Evolutionary conservation across 176 grass and related monocot species (phyloP).

Genomic region (Poa pratensis): DNA sequence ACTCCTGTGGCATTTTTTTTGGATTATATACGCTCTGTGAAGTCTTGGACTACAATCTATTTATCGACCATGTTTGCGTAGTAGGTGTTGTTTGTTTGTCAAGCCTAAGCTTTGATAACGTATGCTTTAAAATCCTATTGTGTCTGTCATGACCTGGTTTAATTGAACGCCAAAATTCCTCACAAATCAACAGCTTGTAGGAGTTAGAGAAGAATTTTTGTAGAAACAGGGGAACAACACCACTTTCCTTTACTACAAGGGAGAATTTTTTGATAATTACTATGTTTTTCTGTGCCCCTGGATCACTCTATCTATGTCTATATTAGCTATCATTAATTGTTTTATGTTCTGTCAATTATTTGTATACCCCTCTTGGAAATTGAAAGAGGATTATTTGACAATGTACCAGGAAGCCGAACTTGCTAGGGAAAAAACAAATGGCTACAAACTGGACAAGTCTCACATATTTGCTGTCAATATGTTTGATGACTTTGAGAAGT

Average conservation of each 20-base stretch:
- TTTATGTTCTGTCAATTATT: not conserved
- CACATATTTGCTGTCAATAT: conserved; percentile 90
- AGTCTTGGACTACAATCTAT: not conserved
- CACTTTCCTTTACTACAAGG: not conserved
- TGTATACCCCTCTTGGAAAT: not conserved
- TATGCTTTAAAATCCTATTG: not conserved
- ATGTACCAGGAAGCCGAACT: conserved; percentile 81
- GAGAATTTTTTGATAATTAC: not conserved
- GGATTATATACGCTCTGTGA: not conserved
- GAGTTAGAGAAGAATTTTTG: not conserved
- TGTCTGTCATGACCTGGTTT: not conserved
- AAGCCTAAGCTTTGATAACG: not conserved
- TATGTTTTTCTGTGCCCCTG: not conserved
- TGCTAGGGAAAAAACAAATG: conserved; percentile 93
- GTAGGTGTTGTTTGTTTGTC: not conserved
- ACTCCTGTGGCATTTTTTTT: not conserved
- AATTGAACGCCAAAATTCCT: not conserved
- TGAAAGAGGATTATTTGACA: not conserved
- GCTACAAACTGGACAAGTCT: conserved; percentile 89
- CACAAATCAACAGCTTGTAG: not conserved
- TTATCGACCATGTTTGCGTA: not conserved
- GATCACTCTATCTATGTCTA: not conserved
- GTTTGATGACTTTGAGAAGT: conserved; percentile 93
- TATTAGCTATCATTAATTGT: not conserved
- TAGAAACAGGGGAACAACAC: not conserved